Conservation (phyloP, 176 grass and related monocot species). For the barley (Hordeum vulgare) region DNA sequence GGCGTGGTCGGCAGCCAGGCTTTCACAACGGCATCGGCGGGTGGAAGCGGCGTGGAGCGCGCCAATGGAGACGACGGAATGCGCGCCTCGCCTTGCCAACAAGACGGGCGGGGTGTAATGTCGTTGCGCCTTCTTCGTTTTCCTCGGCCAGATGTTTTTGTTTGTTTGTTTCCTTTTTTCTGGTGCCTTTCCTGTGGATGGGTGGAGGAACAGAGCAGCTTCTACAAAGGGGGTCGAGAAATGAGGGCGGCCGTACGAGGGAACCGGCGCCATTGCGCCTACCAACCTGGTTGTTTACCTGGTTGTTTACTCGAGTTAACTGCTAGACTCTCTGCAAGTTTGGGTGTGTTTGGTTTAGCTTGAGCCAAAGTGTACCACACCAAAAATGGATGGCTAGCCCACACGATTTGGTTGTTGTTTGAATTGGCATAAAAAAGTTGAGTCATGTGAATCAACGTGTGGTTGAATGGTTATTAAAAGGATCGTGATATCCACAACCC, state of each 20-base stretch:
- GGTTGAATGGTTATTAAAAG: too few species aligned
- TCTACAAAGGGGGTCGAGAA: background rate
- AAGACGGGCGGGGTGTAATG: constrained; percentile 9
- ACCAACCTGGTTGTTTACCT: background rate
- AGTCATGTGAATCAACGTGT: too few species aligned
- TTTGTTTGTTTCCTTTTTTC: background rate
- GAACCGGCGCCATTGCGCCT: constrained; percentile 12
- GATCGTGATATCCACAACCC: too few species aligned
- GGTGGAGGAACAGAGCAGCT: constrained; percentile 17
- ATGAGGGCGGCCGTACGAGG: constrained; percentile 20
- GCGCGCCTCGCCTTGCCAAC: constrained; percentile 21
- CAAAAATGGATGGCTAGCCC: too few species aligned
- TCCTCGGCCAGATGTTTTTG: background rate
- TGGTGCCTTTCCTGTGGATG: constrained; percentile 36
- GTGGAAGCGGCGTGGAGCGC: background rate
- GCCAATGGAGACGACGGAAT: constrained; percentile 24
- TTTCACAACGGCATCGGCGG: constrained; percentile 8
- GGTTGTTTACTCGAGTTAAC: background rate
- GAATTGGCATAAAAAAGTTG: too few species aligned
- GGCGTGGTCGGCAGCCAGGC: background rate
- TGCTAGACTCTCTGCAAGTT: too few species aligned
- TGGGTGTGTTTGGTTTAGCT: too few species aligned
- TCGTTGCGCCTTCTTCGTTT: constrained; percentile 2
- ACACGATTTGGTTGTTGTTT: too few species aligned
- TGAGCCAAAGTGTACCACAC: too few species aligned